Evolutionary conservation across 768 basidiomycete genomes (phyloP).

Genomic region (Crucibulum laeve): DNA sequence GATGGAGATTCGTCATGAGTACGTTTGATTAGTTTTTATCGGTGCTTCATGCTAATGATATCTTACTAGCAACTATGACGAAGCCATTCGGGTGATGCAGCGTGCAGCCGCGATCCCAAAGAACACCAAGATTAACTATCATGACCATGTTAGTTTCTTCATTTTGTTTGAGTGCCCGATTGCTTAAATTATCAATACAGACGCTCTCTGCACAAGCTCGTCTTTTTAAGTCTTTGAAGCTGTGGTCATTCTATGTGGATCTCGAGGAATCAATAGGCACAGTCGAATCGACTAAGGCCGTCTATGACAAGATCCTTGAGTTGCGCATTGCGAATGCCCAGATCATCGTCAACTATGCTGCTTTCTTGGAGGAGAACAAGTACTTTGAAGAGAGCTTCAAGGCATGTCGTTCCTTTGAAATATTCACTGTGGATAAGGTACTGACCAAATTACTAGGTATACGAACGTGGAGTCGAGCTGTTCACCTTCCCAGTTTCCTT

Average conservation of each 20-base stretch:
- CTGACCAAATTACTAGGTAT: constrained; percentile 51
- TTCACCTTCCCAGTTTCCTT: constrained; percentile 98
- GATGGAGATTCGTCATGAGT: constrained; percentile 96
- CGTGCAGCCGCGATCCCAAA: constrained; percentile 90
- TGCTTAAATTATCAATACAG: constrained; percentile 31
- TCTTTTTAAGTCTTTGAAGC: constrained; percentile 94
- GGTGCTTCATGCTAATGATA: not conserved
- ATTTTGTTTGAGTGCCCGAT: not conserved
- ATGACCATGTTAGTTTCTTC: constrained; percentile 74
- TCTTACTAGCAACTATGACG: constrained; percentile 84
- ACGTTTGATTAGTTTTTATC: constrained; percentile 21
- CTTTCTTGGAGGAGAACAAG: constrained; percentile 95
- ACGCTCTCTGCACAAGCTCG: constrained; percentile 81
- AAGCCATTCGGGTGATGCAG: constrained; percentile 94
- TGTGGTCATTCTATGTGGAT: constrained; percentile 99
- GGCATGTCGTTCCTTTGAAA: constrained; percentile 31
- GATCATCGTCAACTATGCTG: constrained; percentile 94
- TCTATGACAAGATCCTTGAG: constrained; percentile 96
- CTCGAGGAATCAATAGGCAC: constrained; percentile 96
- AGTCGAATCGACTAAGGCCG: constrained; percentile 84
- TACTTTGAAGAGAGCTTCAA: constrained; percentile 99
- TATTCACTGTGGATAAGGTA: not conserved
- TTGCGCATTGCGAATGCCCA: constrained; percentile 98
- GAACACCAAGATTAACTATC: constrained; percentile 86
- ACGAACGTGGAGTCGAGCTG: constrained; percentile 94